phyloP scores from a whole-genome alignment of 2,329 filamentous ascomycete genomes.

The Berkeleyomyces basicola region DNA sequence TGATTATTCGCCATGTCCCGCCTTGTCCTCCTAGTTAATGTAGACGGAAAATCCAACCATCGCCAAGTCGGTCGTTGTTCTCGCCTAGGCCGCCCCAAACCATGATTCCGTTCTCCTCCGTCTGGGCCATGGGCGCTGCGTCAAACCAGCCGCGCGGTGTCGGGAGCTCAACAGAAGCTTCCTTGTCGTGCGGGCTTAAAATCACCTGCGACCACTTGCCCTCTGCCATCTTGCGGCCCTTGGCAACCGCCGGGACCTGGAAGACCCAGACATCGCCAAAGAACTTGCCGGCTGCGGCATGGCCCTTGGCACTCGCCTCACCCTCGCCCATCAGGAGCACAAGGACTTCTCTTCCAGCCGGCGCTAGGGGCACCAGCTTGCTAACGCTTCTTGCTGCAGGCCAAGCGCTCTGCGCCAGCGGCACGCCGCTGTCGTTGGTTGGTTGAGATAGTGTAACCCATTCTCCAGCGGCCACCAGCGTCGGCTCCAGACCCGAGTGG shows the following conservation, averaged over 20 bases:
- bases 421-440: slow-evolving; percentile 14
- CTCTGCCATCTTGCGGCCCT: slow-evolving; percentile 34
- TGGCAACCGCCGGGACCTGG: slow-evolving; percentile 34
- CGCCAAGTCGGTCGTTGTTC: slow-evolving; percentile 34
- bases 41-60: slow-evolving; percentile 48
- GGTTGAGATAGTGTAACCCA: slow-evolving; percentile 38
- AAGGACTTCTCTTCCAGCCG: slow-evolving; percentile 46
- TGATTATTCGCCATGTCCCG: neutral
- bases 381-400: slow-evolving; percentile 22
- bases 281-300: slow-evolving; percentile 36
- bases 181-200: slow-evolving; percentile 33
- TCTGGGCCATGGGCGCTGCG: slow-evolving; percentile 37
- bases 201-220: slow-evolving; percentile 40
- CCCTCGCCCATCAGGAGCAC: slow-evolving; percentile 44
- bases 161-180: slow-evolving; percentile 33
- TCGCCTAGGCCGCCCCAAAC: slow-evolving; percentile 43
- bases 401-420: slow-evolving; percentile 1
- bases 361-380: slow-evolving; percentile 36
- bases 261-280: slow-evolving; percentile 48
- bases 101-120: slow-evolving; percentile 42
- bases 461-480: slow-evolving; percentile 30
- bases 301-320: slow-evolving; percentile 30
- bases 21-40: slow-evolving; percentile 17
- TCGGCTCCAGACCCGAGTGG: slow-evolving; percentile 31
- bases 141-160: slow-evolving; percentile 40